These are phyloP conservation scores for Trichophyton rubrum DNA, from an alignment of 2,329 filamentous ascomycete genomes.

Conservation along the genomic window DNA sequence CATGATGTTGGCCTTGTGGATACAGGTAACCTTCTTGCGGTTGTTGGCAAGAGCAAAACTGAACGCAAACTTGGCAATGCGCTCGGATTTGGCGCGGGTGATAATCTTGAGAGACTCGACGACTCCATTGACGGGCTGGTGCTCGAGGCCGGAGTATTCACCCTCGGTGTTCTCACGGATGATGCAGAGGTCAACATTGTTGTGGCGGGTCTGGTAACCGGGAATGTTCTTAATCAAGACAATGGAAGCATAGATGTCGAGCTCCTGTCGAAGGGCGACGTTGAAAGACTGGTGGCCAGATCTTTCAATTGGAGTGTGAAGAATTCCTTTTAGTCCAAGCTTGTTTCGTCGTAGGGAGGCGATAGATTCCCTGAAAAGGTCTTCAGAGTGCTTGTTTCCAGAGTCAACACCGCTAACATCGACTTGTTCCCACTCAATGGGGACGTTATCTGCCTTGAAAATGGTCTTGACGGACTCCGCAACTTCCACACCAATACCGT, in stretches of 20 bases:
- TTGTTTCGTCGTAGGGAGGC: slow-evolving; percentile 96
- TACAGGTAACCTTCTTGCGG: slow-evolving; percentile 98
- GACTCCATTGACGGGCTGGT: slow-evolving; percentile 91
- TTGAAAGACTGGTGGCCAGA: slow-evolving; percentile 99
- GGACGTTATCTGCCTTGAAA: slow-evolving; percentile 99
- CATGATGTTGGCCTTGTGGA: slow-evolving; percentile 99
- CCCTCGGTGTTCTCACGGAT: slow-evolving; percentile 99
- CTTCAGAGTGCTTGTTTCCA: slow-evolving; percentile 77
- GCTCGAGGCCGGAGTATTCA: slow-evolving; percentile 97
- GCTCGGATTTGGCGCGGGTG: slow-evolving; percentile 96
- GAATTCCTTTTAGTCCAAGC: slow-evolving; percentile 95
- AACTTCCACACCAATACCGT: slow-evolving; percentile 96
- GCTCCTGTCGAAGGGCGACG: slow-evolving; percentile 95
- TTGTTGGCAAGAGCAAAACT: slow-evolving; percentile 97
- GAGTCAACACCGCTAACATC: slow-evolving; percentile 85
- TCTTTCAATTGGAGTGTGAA: slow-evolving; percentile 92
- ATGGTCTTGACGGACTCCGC: slow-evolving; percentile 97
- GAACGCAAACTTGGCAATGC: slow-evolving; percentile 98
- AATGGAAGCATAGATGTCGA: slow-evolving; percentile 98
- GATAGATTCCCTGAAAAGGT: slow-evolving; percentile 89
- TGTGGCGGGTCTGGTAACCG: slow-evolving; percentile 93
- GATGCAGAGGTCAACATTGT: slow-evolving; percentile 95
- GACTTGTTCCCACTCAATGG: slow-evolving; percentile 97
- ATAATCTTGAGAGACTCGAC: slow-evolving; percentile 99
- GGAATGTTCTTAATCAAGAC: slow-evolving; percentile 99